A percentile compares a stretch with the other conserved stretches of the same genome.
Conservation (phyloP, 208 protist genomes). For the Kentomonas sorsogonicus region DNA sequence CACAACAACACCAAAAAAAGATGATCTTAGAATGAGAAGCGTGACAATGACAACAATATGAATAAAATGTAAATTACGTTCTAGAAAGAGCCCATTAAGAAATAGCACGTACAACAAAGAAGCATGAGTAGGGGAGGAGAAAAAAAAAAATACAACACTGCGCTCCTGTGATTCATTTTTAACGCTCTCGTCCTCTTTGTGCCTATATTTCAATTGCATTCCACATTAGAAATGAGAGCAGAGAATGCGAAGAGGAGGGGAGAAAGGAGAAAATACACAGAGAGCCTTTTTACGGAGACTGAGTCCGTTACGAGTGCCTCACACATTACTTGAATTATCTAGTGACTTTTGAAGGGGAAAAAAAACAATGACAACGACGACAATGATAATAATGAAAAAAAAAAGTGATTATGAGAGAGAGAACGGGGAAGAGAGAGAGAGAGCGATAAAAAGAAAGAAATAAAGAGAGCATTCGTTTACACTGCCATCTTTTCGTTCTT, state of each 20-base stretch:
- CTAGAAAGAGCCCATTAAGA: not conserved
- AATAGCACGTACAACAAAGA: not conserved
- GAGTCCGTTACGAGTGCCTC: too few species aligned
- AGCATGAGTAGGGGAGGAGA: slow-evolving; percentile 1
- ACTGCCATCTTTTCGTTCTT: not conserved
- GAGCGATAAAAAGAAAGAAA: not conserved
- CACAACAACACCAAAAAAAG: too few species aligned
- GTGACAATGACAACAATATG: too few species aligned
- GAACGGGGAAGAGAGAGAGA: not conserved
- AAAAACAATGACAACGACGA: slow-evolving; percentile 5
- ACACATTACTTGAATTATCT: not conserved
- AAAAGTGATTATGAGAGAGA: not conserved
- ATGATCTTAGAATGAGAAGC: too few species aligned
- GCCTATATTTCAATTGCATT: too few species aligned
- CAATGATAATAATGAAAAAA: not conserved
- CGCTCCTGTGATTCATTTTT: too few species aligned
- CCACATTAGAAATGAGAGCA: too few species aligned
- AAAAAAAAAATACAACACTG: too few species aligned
- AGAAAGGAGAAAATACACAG: too few species aligned
- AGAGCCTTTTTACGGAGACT: too few species aligned
- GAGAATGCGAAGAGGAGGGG: too few species aligned
- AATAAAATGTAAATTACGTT: slow-evolving; percentile 8
- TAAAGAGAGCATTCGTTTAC: not conserved
- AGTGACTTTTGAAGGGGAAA: slow-evolving; percentile 8
- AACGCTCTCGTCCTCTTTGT: too few species aligned